A percentile compares a stretch with the other conserved stretches of the same genome.
Conservation (phyloP, 2,329 filamentous ascomycete genomes). For the Colletotrichum sp. region DNA sequence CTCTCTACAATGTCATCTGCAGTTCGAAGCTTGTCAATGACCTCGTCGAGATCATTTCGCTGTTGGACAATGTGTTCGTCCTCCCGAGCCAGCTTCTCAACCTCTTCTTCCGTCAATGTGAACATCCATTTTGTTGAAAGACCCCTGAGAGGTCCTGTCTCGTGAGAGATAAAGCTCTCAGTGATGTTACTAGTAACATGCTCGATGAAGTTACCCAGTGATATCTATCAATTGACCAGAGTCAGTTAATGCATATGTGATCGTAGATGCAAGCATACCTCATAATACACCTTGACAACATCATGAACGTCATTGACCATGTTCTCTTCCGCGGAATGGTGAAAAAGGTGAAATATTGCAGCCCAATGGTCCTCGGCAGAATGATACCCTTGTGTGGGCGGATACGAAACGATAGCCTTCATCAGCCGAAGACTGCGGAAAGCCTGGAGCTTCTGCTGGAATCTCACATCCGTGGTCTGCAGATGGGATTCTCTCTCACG, state of each 20-base stretch:
- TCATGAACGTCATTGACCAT: constrained; percentile 38
- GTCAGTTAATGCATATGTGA: neutral
- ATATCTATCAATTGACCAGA: neutral
- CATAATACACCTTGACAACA: constrained; percentile 39
- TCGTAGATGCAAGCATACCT: constrained; percentile 25
- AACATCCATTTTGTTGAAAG: constrained; percentile 25
- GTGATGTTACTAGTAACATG: constrained; percentile 26
- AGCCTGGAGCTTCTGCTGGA: constrained; percentile 22
- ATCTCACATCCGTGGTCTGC: constrained; percentile 26
- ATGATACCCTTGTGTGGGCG: neutral
- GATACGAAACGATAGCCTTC: constrained; percentile 1
- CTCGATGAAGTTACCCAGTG: constrained; percentile 26
- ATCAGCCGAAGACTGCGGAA: constrained; percentile 26
- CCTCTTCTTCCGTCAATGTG: constrained; percentile 19
- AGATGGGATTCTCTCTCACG: constrained; percentile 21
- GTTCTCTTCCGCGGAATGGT: constrained; percentile 27
- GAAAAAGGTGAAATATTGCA: constrained; percentile 16
- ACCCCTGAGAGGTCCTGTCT: constrained; percentile 23
- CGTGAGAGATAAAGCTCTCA: constrained; percentile 25
- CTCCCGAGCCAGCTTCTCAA: constrained; percentile 26
- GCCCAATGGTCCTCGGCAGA: neutral
- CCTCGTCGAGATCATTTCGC: neutral
- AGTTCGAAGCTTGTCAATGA: neutral
- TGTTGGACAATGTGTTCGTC: constrained; percentile 20
- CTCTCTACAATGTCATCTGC: constrained; percentile 27